Percentiles rank a stretch among this genome's conserved stretches.
Evolutionary conservation across 805 yeast species (phyloP).

Genomic region (Sungouiella blattae): DNA sequence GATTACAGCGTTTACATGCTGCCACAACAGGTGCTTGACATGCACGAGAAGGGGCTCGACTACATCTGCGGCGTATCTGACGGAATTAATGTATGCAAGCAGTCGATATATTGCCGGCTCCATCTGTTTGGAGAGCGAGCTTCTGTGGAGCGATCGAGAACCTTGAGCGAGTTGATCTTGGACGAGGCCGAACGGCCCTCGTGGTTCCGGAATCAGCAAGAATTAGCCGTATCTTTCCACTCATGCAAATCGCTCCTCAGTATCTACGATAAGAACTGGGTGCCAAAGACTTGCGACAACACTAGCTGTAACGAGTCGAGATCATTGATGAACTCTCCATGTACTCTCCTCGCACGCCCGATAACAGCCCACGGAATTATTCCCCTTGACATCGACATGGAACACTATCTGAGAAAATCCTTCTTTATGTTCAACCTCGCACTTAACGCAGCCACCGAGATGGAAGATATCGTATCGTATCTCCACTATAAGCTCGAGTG

Average conservation of each 20-base stretch:
- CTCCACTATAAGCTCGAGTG: conserved; percentile 15
- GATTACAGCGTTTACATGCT: no score
- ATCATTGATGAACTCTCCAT: no score
- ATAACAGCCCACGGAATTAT: no score
- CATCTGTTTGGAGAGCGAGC: conserved; percentile 13
- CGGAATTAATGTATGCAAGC: conserved; percentile 8
- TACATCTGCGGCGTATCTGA: conserved; percentile 15
- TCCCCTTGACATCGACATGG: no score
- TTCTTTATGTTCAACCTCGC: not conserved
- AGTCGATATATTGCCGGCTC: conserved; percentile 9
- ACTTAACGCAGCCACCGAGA: conserved; percentile 3
- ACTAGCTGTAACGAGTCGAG: no score
- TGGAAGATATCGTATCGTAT: conserved; percentile 19
- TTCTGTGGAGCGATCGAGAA: conserved; percentile 9
- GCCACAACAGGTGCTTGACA: not conserved
- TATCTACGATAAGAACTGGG: no score
- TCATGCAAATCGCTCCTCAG: not conserved
- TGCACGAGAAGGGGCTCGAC: conserved; percentile 5
- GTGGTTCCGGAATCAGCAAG: conserved; percentile 10
- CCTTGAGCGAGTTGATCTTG: conserved; percentile 9
- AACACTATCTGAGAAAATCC: not conserved
- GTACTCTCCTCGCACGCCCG: no score
- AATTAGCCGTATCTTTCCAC: conserved; percentile 1
- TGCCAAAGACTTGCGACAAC: no score
- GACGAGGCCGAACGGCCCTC: conserved; percentile 9